Evolutionary conservation across 352 stramenopile genomes (phyloP).

Genomic region (Phytophthora fragariaefolia): DNA sequence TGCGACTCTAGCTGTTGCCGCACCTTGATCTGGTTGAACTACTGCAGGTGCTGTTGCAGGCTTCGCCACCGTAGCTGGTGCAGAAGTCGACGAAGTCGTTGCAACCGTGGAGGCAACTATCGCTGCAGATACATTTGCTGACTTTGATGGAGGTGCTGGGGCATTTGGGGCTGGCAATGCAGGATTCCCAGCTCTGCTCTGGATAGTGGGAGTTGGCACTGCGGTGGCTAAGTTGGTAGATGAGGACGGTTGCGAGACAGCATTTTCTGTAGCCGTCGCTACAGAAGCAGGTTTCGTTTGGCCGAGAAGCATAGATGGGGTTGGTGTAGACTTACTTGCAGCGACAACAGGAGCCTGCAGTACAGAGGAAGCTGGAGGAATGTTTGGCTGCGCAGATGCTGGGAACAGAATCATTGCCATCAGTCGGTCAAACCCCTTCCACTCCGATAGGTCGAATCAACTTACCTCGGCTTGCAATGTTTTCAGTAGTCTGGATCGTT

Average conservation of each 20-base stretch:
- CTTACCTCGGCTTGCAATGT: slow-evolving; percentile 19
- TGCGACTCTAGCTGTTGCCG: too few species aligned
- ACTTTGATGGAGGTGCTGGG: not conserved
- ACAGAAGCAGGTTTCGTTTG: not conserved
- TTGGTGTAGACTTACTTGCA: not conserved
- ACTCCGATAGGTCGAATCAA: not conserved
- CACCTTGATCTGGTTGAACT: too few species aligned
- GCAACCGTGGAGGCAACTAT: not conserved
- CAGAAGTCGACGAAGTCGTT: not conserved
- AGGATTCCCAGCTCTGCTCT: not conserved
- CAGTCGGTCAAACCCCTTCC: not conserved
- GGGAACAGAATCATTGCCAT: not conserved
- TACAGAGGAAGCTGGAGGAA: slow-evolving; percentile 4
- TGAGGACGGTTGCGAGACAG: not conserved
- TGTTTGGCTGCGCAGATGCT: not conserved
- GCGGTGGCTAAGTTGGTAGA: not conserved
- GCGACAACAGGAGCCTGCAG: not conserved
- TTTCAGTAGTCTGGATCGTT: slow-evolving; percentile 5
- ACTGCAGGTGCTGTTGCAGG: not conserved
- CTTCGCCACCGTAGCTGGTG: not conserved
- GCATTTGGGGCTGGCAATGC: not conserved
- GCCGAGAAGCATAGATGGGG: not conserved
- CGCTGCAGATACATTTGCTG: not conserved
- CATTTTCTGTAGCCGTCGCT: not conserved
- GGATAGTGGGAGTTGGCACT: not conserved